A percentile compares a stretch with the other conserved stretches of the same genome.
Conservation (phyloP, 163 green algal species). For the Scenedesmus sp. region DNA sequence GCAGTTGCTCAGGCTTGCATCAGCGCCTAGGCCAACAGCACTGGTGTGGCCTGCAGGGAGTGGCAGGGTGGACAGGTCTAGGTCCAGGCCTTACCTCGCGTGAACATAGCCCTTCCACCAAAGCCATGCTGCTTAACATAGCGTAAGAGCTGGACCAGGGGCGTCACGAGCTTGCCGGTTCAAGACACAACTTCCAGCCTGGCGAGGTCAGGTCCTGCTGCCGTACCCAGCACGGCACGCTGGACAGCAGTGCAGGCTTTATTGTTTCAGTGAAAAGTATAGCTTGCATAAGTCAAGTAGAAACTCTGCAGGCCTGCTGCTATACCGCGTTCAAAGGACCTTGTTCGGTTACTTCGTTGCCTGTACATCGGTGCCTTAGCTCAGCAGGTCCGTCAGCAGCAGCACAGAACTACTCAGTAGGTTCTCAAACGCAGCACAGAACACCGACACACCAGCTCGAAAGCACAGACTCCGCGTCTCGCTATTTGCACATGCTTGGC, state of each 20-base stretch:
- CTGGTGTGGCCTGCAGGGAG: not conserved
- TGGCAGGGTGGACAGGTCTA: not conserved
- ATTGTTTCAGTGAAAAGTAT: not conserved
- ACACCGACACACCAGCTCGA: not conserved
- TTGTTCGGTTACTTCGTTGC: not conserved
- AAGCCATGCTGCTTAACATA: not conserved
- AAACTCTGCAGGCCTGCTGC: not conserved
- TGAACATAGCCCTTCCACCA: not conserved
- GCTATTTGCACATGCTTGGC: not conserved
- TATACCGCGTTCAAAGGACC: not conserved
- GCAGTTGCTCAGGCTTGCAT: no score
- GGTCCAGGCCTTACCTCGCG: not conserved
- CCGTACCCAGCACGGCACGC: no score
- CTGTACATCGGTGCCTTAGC: not conserved
- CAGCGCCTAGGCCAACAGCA: not conserved
- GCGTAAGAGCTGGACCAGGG: not conserved
- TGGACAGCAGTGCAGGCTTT: not conserved
- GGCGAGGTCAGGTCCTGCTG: not conserved
- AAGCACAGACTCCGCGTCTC: not conserved
- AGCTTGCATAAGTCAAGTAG: not conserved
- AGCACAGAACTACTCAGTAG: not conserved
- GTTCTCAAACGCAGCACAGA: not conserved
- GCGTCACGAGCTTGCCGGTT: not conserved
- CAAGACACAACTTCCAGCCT: conserved; percentile 3
- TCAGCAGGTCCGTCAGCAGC: not conserved